These are phyloP conservation scores for Geotrichum aggregatum DNA, from an alignment of 1,139 yeast genomes.

Conservation along the genomic window DNA sequence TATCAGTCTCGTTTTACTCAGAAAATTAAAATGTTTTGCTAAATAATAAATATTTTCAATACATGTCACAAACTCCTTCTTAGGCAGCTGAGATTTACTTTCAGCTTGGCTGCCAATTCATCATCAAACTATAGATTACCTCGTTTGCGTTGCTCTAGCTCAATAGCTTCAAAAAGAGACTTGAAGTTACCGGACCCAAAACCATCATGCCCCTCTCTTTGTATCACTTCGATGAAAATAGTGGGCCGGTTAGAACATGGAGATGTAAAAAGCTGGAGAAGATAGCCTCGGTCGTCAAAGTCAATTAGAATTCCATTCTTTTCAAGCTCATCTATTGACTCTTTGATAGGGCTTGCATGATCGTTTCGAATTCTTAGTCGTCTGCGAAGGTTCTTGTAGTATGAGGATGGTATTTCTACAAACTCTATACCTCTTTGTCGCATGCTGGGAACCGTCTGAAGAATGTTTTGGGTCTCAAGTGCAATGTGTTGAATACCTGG, in stretches of 20 bases:
- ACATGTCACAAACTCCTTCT: too few relatives aligned
- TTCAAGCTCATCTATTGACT: conserved; percentile 41
- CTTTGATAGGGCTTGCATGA: background rate
- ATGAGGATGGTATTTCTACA: conserved; percentile 52
- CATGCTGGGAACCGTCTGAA: conserved; percentile 53
- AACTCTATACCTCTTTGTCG: conserved; percentile 63
- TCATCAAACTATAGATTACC: conserved; percentile 34
- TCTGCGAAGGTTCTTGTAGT: conserved; percentile 50
- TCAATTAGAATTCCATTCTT: conserved; percentile 61
- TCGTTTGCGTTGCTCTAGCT: conserved; percentile 46
- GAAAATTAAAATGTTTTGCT: too few relatives aligned
- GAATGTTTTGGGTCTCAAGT: conserved; percentile 55
- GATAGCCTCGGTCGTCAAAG: conserved; percentile 66
- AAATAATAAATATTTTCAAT: too few relatives aligned
- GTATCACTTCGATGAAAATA: conserved; percentile 72
- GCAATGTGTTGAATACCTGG: conserved; percentile 86
- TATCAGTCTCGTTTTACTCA: too few relatives aligned
- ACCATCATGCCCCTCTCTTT: conserved; percentile 73
- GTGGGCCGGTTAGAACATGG: conserved; percentile 79
- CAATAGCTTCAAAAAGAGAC: conserved; percentile 74
- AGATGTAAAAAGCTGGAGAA: conserved; percentile 72
- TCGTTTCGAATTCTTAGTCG: conserved; percentile 30
- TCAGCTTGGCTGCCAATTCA: too few relatives aligned
- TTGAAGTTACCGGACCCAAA: conserved; percentile 86
- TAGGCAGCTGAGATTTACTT: too few relatives aligned